Base-by-base conservation (phyloP, 768 basidiomycete genomes). In the Boletus fagicola region DNA sequence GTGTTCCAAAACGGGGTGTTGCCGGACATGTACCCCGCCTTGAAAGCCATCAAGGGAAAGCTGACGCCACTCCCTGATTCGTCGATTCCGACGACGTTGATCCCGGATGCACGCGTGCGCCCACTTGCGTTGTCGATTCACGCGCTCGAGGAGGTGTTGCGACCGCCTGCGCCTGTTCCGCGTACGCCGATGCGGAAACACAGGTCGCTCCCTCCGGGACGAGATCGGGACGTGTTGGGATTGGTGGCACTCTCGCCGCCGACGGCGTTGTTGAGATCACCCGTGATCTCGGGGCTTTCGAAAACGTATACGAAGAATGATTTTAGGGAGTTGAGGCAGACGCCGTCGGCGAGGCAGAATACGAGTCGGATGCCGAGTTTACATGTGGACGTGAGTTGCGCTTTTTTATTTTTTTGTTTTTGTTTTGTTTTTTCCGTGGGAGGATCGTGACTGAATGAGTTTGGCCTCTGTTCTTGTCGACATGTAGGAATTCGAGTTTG, bases 301-400 rank as follows among this genome's bases (percentile, higher is more conserved):
- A 94, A 92, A 74, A 92, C 81, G 58, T 94, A 94, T 62, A 70
- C 68, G 22, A 87, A 82, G 67, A 92, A 94, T 63, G 91, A 93
- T 69, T 94, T 94, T 64, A 79, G 92, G 52, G 82, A 88, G 66
- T 75, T 91, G 61, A 77, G 91, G 49, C 85, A 86, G 69, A 74
- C 77, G 42, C 80, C 88, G 33, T 80, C 83, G 38, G 50, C 50
- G n/a, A 51, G 50, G 63, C 82, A 90, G 69, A 94, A 93, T 65
- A 93, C 90, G 54, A 93, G 91, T 72, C 78, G 92, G 65, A 76
- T 93, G 45, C 92, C 92, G 11, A 93, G 92, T 72, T 86, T 85
- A 77, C 92, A 94, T 72, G 91, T 86, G 53, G 84, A 86, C 68
- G 84, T 86, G 73, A 70, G 84, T 79, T 28, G 51, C 65, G 40